Evolutionary conservation across 2,329 filamentous ascomycete genomes (phyloP).

Genomic region (Didymosphaeria variabile): DNA sequence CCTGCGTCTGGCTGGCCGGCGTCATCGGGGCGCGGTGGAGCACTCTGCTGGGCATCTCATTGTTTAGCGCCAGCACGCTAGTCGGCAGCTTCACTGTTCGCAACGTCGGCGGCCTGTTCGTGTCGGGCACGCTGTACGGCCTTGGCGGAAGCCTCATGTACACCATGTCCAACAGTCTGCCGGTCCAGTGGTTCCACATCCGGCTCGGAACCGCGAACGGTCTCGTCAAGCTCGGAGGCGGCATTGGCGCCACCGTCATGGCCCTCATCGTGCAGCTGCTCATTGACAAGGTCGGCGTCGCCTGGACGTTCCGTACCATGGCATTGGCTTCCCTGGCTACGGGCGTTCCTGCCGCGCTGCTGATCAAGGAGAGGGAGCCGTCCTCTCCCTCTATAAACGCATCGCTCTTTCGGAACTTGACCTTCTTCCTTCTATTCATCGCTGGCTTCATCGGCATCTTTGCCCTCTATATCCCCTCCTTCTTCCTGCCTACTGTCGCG

Average conservation of each 20-base stretch:
- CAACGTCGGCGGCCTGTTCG: constrained; percentile 58
- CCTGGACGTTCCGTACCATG: constrained; percentile 9
- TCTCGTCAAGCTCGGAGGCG: constrained; percentile 11
- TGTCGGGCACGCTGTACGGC: constrained; percentile 56
- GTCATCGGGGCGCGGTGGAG: constrained; percentile 14
- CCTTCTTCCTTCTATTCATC: constrained; percentile 10
- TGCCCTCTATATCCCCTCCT: constrained; percentile 11
- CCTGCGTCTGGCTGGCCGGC: constrained; percentile 26
- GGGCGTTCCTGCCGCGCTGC: constrained; percentile 9
- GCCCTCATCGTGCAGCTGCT: constrained; percentile 8
- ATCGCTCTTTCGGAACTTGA: constrained; percentile 10
- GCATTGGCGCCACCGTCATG: constrained; percentile 13
- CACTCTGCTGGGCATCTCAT: constrained; percentile 51
- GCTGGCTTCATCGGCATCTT: constrained; percentile 10
- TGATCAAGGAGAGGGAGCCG: constrained; percentile 9
- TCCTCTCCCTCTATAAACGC: constrained; percentile 7
- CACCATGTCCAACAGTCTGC: constrained; percentile 16
- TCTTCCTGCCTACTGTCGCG: constrained; percentile 12
- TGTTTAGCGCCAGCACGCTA: constrained; percentile 60
- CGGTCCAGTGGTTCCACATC: constrained; percentile 17
- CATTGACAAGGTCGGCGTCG: constrained; percentile 11
- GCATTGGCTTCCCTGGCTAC: constrained; percentile 9
- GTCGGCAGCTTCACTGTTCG: constrained; percentile 55
- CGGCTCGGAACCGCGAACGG: constrained; percentile 5
- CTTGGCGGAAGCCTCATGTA: constrained; percentile 42